phyloP scores from a whole-genome alignment of 2,329 filamentous ascomycete species.

The Ceratocystis lukuohia region DNA sequence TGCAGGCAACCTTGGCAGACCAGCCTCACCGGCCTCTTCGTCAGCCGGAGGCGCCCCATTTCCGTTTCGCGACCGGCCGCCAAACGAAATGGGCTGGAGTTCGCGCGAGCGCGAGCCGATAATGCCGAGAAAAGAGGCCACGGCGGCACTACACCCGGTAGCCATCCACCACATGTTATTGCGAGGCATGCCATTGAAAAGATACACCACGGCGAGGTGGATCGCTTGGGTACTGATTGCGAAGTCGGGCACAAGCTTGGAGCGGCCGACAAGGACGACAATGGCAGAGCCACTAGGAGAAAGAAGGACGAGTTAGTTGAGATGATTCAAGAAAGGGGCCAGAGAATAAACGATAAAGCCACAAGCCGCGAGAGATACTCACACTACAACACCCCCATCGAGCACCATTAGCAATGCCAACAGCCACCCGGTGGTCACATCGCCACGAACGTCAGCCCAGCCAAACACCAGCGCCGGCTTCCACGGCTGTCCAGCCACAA shows the following conservation, averaged over 20 bases:
- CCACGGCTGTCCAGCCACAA: conserved; percentile 45
- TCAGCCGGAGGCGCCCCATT: conserved; percentile 20
- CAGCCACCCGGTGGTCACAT: conserved; percentile 50
- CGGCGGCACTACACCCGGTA: conserved; percentile 35
- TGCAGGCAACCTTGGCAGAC: conserved; percentile 36
- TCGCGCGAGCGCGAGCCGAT: conserved; percentile 91
- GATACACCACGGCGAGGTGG: conserved; percentile 60
- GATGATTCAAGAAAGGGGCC: background rate
- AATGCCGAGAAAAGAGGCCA: conserved; percentile 52
- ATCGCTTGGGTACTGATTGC: conserved; percentile 76
- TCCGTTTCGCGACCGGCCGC: conserved; percentile 36
- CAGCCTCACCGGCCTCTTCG: conserved; percentile 39
- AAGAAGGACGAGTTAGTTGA: background rate
- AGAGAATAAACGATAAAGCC: background rate
- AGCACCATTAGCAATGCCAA: conserved; percentile 45
- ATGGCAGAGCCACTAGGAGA: conserved; percentile 61
- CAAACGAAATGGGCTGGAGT: conserved; percentile 76
- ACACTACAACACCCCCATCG: conserved; percentile 42
- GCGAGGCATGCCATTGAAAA: conserved; percentile 69
- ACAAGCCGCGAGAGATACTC: conserved; percentile 21
- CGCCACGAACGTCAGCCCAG: conserved; percentile 45
- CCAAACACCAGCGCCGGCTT: conserved; percentile 42
- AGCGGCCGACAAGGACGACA: conserved; percentile 69
- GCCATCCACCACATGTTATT: conserved; percentile 77
- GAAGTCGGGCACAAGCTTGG: conserved; percentile 91